These are phyloP conservation scores for Phytophthora pini DNA, from an alignment of 352 stramenopile genomes.

Conservation along the genomic window DNA sequence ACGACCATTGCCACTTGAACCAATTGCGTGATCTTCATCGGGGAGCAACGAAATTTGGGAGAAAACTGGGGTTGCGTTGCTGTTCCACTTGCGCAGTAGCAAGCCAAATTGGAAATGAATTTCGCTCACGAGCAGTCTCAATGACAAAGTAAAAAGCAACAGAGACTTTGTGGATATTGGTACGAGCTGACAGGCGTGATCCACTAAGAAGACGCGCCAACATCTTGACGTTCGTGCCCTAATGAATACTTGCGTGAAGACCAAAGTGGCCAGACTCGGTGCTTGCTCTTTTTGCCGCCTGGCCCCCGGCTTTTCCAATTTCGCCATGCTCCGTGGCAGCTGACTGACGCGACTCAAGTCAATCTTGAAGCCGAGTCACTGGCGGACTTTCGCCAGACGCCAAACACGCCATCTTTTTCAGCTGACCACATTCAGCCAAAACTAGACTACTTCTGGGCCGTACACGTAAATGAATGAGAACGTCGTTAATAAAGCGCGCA, in stretches of 20 bases:
- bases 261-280: slow-evolving; percentile 22
- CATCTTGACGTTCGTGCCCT: slow-evolving; percentile 19
- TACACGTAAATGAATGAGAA: slow-evolving; percentile 2
- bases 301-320: slow-evolving; percentile 22
- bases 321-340: slow-evolving; percentile 1
- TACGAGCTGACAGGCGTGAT: slow-evolving; percentile 13
- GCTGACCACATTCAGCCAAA: slow-evolving; percentile 23
- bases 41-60: slow-evolving; percentile 5
- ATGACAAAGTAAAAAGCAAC: slow-evolving; percentile 7
- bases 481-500: slow-evolving; percentile 2
- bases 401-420: slow-evolving; percentile 22
- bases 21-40: slow-evolving; percentile 42
- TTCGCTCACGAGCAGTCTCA: slow-evolving; percentile 8
- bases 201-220: slow-evolving; percentile 31
- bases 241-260: slow-evolving; percentile 26
- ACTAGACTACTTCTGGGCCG: slow-evolving; percentile 12
- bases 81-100: slow-evolving; percentile 21
- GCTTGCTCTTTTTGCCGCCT: slow-evolving; percentile 22
- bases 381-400: slow-evolving; percentile 18
- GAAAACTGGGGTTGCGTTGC: slow-evolving; percentile 11
- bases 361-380: slow-evolving; percentile 8
- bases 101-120: slow-evolving; percentile 41
- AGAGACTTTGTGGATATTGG: slow-evolving; percentile 1
- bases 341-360: slow-evolving; percentile 10
- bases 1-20: slow-evolving; percentile 25